These are phyloP conservation scores for Casaregolazyma lundiana DNA, from an alignment of 1,139 yeast species.

Conservation along the genomic window DNA sequence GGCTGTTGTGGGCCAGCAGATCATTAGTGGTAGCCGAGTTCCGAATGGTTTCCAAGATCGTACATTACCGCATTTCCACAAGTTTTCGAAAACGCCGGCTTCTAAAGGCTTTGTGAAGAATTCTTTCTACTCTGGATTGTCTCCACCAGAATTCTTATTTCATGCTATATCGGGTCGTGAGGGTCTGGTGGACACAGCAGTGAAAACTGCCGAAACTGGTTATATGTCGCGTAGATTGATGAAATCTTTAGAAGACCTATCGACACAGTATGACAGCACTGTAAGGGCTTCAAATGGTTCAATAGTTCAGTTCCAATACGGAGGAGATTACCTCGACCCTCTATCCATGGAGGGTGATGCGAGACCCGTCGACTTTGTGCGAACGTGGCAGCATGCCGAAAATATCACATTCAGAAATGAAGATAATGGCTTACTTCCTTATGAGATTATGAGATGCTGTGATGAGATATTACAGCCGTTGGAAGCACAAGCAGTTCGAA, in stretches of 20 bases:
- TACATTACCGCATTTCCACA: constrained; percentile 93
- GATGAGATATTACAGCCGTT: constrained; percentile 57
- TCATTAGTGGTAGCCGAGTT: constrained; percentile 97
- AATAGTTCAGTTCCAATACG: constrained; percentile 95
- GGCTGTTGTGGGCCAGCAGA: constrained; percentile 99
- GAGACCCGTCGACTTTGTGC: constrained; percentile 82
- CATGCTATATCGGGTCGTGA: constrained; percentile 99
- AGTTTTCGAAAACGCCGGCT: constrained; percentile 94
- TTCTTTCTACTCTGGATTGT: constrained; percentile 87
- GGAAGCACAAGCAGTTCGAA: constrained; percentile 55
- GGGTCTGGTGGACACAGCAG: constrained; percentile 98
- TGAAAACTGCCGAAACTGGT: constrained; percentile 98
- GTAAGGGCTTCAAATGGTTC: constrained; percentile 94
- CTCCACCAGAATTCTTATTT: constrained; percentile 95
- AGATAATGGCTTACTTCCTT: constrained; percentile 65
- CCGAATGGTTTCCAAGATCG: constrained; percentile 99
- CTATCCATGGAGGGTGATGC: constrained; percentile 99
- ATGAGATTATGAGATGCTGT: constrained; percentile 54
- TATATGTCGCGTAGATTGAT: constrained; percentile 98
- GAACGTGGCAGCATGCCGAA: constrained; percentile 93
- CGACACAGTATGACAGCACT: constrained; percentile 89
- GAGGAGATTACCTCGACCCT: constrained; percentile 99
- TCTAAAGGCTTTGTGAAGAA: constrained; percentile 97
- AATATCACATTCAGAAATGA: constrained; percentile 60
- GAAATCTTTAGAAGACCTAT: constrained; percentile 96